phyloP scores from a whole-genome alignment of 345 rosid species.

The Arabidopsis thaliana region TAIR10.1 NC_003076.8:26332001-26332500 shows the following conservation, averaged over 20 bases:
- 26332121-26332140: constrained; percentile 40
- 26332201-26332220: constrained; percentile 77
- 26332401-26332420: constrained; percentile 42
- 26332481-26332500: constrained; percentile 63
- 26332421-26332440: constrained; percentile 76
- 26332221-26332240: constrained; percentile 91
- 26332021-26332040: constrained; percentile 68
- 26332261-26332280: constrained; percentile 64
- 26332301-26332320: constrained; percentile 74
- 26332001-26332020: constrained; percentile 61
- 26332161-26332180: constrained; percentile 87
- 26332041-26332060: constrained; percentile 79
- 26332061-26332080: constrained; percentile 60
- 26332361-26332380: constrained; percentile 9
- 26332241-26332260: constrained; percentile 68
- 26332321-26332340: constrained; percentile 4
- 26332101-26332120: constrained; percentile 15
- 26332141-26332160: constrained; percentile 63
- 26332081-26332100: constrained; percentile 36
- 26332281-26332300: constrained; percentile 89
- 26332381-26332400: background rate
- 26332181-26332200: constrained; percentile 77
- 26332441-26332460: constrained; percentile 86
- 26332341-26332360: background rate
- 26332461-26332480: constrained; percentile 76